These are phyloP conservation scores for Pseudomonodictys pantanalensis DNA, from an alignment of 495 filamentous ascomycete species.

Conservation along the genomic window DNA sequence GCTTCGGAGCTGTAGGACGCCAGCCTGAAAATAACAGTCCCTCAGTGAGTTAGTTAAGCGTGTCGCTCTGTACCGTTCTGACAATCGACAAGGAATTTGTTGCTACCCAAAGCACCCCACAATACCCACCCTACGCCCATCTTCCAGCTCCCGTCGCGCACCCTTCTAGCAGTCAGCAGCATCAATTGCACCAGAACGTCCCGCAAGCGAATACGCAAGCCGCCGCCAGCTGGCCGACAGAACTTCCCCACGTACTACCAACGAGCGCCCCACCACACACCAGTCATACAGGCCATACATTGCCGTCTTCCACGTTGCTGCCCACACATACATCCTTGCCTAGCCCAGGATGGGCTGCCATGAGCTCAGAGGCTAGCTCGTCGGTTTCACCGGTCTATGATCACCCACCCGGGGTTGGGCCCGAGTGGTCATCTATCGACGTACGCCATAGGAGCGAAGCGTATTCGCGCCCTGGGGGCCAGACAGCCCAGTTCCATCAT, in stretches of 20 bases:
- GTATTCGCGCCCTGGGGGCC: not conserved
- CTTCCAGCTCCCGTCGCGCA: slow-evolving; percentile 1
- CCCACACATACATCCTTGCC: not conserved
- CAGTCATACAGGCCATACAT: not conserved
- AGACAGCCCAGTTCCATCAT: not conserved
- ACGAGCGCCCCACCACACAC: not conserved
- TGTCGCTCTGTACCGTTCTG: not conserved
- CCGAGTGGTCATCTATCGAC: not conserved
- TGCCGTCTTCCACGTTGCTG: not conserved
- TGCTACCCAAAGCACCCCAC: not conserved
- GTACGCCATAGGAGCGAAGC: not conserved
- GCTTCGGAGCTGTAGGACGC: not conserved
- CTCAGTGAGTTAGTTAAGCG: too few relatives aligned
- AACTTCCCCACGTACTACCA: not conserved
- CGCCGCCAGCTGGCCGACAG: not conserved
- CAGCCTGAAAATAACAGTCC: not conserved
- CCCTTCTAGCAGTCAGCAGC: not conserved
- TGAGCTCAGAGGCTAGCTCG: not conserved
- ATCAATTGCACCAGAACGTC: not conserved
- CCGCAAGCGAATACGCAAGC: not conserved
- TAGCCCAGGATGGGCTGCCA: slow-evolving; percentile 3
- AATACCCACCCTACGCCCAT: not conserved
- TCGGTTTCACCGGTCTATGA: not conserved
- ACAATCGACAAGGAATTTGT: not conserved
- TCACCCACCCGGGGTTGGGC: not conserved